A percentile compares a stretch with the other conserved stretches of the same genome.
Conservation (phyloP, 2,329 filamentous ascomycete genomes). For the Fusarium anguioides region DNA sequence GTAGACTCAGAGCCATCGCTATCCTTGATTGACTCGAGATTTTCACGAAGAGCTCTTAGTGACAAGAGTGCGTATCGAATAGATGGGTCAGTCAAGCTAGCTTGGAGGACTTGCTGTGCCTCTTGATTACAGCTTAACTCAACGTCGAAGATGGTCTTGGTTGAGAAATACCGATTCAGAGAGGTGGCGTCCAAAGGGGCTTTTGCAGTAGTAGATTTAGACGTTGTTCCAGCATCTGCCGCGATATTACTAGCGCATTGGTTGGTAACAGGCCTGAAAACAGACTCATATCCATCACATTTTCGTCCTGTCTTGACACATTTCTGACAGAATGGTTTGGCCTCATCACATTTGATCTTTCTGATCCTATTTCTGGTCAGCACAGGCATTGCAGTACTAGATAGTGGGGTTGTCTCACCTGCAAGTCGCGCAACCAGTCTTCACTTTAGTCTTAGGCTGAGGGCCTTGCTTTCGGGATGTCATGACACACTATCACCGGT, state of each 20-base stretch:
- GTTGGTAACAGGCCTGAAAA: slow-evolving; percentile 48
- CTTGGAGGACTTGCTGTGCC: slow-evolving; percentile 54
- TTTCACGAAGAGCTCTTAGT: slow-evolving; percentile 53
- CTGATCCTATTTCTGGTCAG: slow-evolving; percentile 43
- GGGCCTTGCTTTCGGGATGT: background rate
- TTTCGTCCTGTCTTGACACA: slow-evolving; percentile 54
- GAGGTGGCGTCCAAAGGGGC: slow-evolving; percentile 47
- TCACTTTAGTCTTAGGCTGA: slow-evolving; percentile 49
- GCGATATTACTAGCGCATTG: slow-evolving; percentile 16
- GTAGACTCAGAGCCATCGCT: slow-evolving; percentile 38
- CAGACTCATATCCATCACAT: slow-evolving; percentile 57
- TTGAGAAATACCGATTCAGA: slow-evolving; percentile 55
- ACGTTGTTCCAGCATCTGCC: slow-evolving; percentile 11
- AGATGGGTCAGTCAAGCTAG: slow-evolving; percentile 50
- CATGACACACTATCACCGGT: too few relatives aligned
- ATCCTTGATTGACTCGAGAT: slow-evolving; percentile 52
- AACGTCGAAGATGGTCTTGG: slow-evolving; percentile 55
- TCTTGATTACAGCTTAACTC: slow-evolving; percentile 53
- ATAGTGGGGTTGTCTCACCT: slow-evolving; percentile 48
- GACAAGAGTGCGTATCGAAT: slow-evolving; percentile 55
- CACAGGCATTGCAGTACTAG: background rate
- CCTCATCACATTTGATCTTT: slow-evolving; percentile 54
- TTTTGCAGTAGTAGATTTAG: slow-evolving; percentile 4
- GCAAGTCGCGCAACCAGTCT: slow-evolving; percentile 57
- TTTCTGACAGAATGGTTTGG: slow-evolving; percentile 50